These are phyloP conservation scores for Metschnikowia gruessii DNA, from an alignment of 805 yeast species.

Conservation along the genomic window DNA sequence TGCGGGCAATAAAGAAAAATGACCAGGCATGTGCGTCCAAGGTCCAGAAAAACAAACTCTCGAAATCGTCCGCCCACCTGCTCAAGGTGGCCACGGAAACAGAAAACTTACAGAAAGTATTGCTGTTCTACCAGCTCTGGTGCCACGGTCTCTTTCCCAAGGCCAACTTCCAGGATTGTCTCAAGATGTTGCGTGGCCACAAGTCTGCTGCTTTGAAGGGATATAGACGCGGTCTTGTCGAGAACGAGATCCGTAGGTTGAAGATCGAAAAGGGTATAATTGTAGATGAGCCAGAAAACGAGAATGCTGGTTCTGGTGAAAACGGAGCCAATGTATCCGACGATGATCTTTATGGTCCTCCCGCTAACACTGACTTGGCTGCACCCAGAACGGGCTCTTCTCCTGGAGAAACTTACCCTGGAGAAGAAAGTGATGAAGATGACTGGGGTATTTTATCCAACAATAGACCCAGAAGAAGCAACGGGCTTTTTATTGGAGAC, in stretches of 20 bases:
- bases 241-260: conserved; percentile 17
- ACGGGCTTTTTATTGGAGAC: conserved; percentile 30
- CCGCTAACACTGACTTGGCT: no score
- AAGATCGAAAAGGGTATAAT: conserved; percentile 22
- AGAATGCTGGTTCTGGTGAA: neutral
- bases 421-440: conserved; percentile 17
- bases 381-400: no score
- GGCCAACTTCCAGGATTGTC: conserved; percentile 20
- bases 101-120: conserved; percentile 32
- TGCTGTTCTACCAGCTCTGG: conserved; percentile 46
- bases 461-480: conserved; percentile 13
- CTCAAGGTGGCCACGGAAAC: conserved; percentile 33
- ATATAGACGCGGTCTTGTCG: conserved; percentile 17
- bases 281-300: conserved; percentile 12
- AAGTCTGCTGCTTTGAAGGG: conserved; percentile 13
- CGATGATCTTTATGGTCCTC: neutral
- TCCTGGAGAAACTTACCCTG: neutral
- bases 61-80: conserved; percentile 18
- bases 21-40: conserved; percentile 22
- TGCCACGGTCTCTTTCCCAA: conserved; percentile 36
- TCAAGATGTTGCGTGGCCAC: conserved; percentile 16
- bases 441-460: conserved; percentile 22
- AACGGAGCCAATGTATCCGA: neutral
- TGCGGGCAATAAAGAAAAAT: conserved; percentile 25
- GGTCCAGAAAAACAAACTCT: conserved; percentile 16